Percentiles rank a stretch among this genome's conserved stretches.
Evolutionary conservation across 192 early-diverging fungal species (phyloP).

Genomic region (Linnemannia hyalina): DNA sequence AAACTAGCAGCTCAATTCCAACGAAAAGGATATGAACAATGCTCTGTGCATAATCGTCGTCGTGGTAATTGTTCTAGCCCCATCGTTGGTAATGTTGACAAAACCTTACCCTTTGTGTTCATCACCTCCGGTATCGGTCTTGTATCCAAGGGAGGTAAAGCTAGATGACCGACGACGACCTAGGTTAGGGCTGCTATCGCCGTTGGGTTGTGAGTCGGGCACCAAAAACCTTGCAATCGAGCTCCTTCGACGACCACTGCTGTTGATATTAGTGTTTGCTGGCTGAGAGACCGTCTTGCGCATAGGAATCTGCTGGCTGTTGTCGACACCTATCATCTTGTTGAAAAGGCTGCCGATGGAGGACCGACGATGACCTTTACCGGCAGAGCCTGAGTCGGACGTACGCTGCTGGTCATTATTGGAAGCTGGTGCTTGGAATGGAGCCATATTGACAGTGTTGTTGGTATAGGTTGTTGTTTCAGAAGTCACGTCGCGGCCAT

Average conservation of each 20-base stretch:
- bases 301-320: background rate
- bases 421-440: slow-evolving; percentile 8
- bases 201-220: background rate
- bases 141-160: slow-evolving; percentile 8
- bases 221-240: background rate
- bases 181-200: background rate
- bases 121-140: slow-evolving; percentile 4
- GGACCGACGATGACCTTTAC: background rate
- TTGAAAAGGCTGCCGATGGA: background rate
- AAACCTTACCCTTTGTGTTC: slow-evolving; percentile 21
- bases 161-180: slow-evolving; percentile 27
- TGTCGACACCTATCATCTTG: background rate
- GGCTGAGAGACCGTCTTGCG: background rate
- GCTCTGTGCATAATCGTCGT: background rate
- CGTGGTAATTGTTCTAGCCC: background rate
- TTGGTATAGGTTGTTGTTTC: background rate
- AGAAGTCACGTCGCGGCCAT: slow-evolving; percentile 11
- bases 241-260: background rate
- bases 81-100: background rate
- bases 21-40: background rate
- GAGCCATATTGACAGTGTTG: slow-evolving; percentile 6
- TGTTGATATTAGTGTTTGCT: background rate
- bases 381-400: no score
- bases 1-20: background rate
- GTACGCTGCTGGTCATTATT: background rate